Evolutionary conservation across 306 rosid species (phyloP).

Genomic region (Acacia melanoxylon): DNA sequence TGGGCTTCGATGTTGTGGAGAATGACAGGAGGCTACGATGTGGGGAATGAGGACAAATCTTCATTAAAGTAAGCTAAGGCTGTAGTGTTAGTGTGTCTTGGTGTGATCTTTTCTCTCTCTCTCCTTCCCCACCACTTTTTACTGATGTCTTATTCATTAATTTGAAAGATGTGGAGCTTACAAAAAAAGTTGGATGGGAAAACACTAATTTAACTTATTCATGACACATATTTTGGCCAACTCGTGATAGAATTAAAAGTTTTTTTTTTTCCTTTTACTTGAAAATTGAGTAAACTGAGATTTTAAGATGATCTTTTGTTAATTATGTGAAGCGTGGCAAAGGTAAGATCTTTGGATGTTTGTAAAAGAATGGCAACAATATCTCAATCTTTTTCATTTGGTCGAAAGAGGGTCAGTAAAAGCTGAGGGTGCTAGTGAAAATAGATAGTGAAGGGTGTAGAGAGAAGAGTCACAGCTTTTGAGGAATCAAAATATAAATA

Average conservation of each 20-base stretch:
- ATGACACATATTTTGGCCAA: neutral
- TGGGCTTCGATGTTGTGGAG: slow-evolving; percentile 31
- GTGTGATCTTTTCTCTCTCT: neutral
- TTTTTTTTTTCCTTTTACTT: neutral
- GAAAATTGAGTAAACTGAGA: neutral
- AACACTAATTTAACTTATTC: neutral
- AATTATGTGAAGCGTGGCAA: neutral
- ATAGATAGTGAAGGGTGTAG: neutral
- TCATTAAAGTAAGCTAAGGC: neutral
- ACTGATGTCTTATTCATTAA: slow-evolving; percentile 28
- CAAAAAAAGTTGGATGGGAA: neutral
- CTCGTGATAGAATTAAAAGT: neutral
- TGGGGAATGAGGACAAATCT: slow-evolving; percentile 15
- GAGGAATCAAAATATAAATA: neutral
- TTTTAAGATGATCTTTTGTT: neutral
- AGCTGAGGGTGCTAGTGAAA: neutral
- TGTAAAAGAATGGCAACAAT: neutral
- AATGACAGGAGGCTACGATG: slow-evolving; percentile 2
- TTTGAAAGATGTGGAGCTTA: neutral
- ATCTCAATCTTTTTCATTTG: neutral
- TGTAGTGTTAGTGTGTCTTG: neutral
- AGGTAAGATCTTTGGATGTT: neutral
- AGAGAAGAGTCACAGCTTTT: neutral
- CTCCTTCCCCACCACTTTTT: neutral
- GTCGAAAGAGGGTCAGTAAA: neutral